Conservation (phyloP, 2,329 filamentous ascomycete species). For the Blastomyces emzantsi region DNA sequence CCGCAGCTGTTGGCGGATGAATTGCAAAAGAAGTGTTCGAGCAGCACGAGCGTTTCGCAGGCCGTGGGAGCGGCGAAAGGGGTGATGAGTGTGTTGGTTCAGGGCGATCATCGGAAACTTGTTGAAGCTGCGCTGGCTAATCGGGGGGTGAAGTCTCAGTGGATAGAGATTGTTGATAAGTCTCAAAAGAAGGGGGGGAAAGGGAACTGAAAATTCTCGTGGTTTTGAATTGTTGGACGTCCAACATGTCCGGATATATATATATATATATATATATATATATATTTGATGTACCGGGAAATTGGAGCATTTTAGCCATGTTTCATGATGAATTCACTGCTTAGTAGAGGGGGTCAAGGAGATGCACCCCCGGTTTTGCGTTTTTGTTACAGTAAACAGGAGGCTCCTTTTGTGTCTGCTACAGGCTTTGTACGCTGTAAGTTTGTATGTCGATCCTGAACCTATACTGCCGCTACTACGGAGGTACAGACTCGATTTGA, state of each 20-base stretch:
- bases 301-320: not conserved
- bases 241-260: no score
- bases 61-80: constrained; percentile 54
- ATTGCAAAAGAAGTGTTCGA: constrained; percentile 57
- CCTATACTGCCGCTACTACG: no score
- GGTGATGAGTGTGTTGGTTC: constrained; percentile 58
- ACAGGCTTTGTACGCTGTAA: no score
- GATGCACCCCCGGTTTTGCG: not conserved
- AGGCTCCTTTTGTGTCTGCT: no score
- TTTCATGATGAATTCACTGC: not conserved
- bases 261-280: no score
- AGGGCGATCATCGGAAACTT: constrained; percentile 56
- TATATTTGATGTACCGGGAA: not conserved
- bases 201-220: not conserved
- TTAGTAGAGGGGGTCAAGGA: not conserved
- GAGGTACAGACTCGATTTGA: no score
- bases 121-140: constrained; percentile 51
- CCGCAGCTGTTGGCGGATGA: constrained; percentile 55
- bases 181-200: constrained; percentile 55
- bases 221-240: no score
- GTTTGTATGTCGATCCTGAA: no score
- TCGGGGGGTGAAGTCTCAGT: constrained; percentile 50
- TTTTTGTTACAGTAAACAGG: not conserved
- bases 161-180: constrained; percentile 59
- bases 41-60: constrained; percentile 56